Base-by-base conservation (phyloP, 2,329 filamentous ascomycete species). In the Alternaria postmessia region DNA sequence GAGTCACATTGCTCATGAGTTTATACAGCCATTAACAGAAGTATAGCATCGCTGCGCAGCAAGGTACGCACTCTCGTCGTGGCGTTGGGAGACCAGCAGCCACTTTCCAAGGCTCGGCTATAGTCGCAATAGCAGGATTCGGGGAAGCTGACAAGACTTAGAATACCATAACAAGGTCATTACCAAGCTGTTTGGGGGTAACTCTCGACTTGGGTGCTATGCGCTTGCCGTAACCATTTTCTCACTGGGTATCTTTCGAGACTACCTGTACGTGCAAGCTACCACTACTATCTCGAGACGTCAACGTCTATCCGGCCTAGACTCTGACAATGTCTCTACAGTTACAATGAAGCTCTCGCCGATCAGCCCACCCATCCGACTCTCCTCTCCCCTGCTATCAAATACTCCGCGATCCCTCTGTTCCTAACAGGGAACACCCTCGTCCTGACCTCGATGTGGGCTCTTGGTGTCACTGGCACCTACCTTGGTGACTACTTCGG, bases 401-500 rank as follows among this genome's bases (percentile, higher is more conserved):
- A 87, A 67, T 87, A 87, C 65, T 79, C 89, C 18, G 92, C 91
- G 42, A 90, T 89, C 65, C 86, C 82, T 5, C 87, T 98, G 56
- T 86, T 98, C 70, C 84, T 85, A 28, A 76, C 82, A 38, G 95
- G 95, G 59, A 97, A 97, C 79, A 80, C 91, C 52, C 88, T 99
- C 36, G 95, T 99, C 51, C 72, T 98, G 51, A 90, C 90, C 34
- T 95, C 91, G 62, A 98, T 96, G 81, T 97, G 89, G 88, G 91
- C 89, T 34, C 88, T 99, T 41, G 95, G 95, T 59, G 88, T 99
- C 73, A 97, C 93, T 0, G 95, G 95, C 64, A 99, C 95, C 38
- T 99, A 97, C 78, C 85, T 99, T 36, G 95, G 95, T 70, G 95
- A 99, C 83, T 99, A 99, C 85, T 99, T 98, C 77, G 95, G 95